Percentiles rank a stretch among this genome's conserved stretches.
These are phyloP conservation scores for Eucalyptus sideroxylon DNA, from an alignment of 345 rosid genomes.

Conservation along the genomic window DNA sequence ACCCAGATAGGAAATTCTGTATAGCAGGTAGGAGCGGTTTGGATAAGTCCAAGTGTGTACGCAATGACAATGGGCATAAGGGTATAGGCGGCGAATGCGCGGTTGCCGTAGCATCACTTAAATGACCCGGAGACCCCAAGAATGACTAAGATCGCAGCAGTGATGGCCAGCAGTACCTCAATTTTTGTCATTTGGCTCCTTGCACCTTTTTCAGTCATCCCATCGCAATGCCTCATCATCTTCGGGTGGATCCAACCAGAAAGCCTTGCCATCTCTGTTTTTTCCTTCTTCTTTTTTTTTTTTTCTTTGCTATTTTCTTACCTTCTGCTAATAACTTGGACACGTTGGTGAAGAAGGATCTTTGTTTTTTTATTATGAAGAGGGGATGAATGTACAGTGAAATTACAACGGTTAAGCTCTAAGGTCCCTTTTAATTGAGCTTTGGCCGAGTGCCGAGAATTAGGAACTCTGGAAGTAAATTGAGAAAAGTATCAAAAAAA, in stretches of 20 bases:
- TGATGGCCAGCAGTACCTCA: background rate
- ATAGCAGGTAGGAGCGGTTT: background rate
- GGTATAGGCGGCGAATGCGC: background rate
- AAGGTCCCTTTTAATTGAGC: background rate
- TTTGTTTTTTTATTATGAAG: no score
- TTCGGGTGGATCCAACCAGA: background rate
- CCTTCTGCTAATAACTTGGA: background rate
- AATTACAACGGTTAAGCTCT: no score
- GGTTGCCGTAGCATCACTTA: background rate
- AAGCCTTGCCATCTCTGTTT: background rate
- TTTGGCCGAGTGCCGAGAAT: background rate
- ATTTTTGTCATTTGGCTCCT: background rate
- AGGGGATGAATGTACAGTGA: no score
- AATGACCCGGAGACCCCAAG: background rate
- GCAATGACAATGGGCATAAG: background rate
- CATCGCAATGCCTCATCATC: fast-evolving
- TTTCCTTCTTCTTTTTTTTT: fast-evolving
- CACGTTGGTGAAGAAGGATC: background rate
- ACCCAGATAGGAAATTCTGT: background rate
- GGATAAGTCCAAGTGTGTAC: background rate
- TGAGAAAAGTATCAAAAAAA: no score
- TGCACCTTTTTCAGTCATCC: background rate
- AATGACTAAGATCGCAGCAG: background rate
- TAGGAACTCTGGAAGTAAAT: background rate
- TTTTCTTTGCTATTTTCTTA: background rate